phyloP scores from a whole-genome alignment of 306 rosid genomes.

The Canavalia ensiformis region DNA sequence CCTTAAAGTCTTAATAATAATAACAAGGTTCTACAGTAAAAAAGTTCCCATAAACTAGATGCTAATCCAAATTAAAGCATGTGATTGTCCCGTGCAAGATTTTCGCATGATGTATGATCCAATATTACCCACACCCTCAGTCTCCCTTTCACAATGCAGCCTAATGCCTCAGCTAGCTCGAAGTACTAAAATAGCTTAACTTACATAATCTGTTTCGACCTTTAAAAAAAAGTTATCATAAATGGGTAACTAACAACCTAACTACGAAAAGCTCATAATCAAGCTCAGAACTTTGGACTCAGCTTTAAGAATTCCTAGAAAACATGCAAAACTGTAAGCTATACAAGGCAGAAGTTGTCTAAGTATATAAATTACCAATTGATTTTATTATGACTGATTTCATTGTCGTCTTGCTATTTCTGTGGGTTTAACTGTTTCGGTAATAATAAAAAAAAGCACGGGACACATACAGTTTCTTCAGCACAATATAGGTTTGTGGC shows the following conservation, averaged over 20 bases:
- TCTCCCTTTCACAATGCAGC: slow-evolving; percentile 3
- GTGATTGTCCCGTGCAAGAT: background rate
- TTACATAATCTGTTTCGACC: background rate
- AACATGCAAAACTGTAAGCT: slow-evolving; percentile 9
- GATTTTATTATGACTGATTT: slow-evolving; percentile 12
- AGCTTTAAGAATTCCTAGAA: slow-evolving; percentile 18
- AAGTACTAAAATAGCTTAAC: background rate
- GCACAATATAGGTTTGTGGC: slow-evolving; percentile 91
- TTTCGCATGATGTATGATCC: background rate
- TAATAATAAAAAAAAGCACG: slow-evolving; percentile 40
- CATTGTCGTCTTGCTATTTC: background rate
- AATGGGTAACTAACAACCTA: background rate
- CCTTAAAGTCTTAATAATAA: background rate
- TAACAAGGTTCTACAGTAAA: background rate
- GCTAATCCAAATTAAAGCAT: background rate
- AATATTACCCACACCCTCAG: slow-evolving; percentile 10
- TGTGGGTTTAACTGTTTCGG: slow-evolving; percentile 32
- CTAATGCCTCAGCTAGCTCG: slow-evolving; percentile 7
- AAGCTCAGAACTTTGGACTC: slow-evolving; percentile 8
- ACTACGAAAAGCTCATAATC: slow-evolving; percentile 19
- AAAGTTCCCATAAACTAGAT: too few relatives aligned
- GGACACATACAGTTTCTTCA: slow-evolving; percentile 82
- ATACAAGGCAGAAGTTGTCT: background rate
- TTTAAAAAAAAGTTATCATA: background rate
- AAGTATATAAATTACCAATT: slow-evolving; percentile 7